Percentiles rank a stretch among this genome's conserved stretches.
phyloP scores from a whole-genome alignment of 345 rosid genomes.

The Corchorus olitorius region DNA sequence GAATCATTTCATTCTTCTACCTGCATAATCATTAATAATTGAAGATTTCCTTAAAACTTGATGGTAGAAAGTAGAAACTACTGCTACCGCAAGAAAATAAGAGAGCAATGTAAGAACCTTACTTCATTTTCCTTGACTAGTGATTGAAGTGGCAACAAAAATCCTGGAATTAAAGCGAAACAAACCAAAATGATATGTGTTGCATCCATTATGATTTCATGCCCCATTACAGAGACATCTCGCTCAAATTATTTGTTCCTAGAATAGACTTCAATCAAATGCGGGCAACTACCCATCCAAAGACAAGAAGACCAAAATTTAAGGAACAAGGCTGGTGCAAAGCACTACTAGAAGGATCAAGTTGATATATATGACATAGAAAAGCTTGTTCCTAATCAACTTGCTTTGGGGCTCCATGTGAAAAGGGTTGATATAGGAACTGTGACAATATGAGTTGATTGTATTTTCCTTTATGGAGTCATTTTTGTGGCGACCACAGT shows the following conservation, averaged over 20 bases:
- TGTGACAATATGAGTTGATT: too few species aligned
- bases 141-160: not conserved
- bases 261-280: not conserved
- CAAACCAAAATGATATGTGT: not conserved
- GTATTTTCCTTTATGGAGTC: too few species aligned
- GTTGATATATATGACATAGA: too few species aligned
- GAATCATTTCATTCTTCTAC: too few species aligned
- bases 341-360: not conserved
- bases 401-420: too few species aligned
- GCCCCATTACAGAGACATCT: not conserved
- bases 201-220: not conserved
- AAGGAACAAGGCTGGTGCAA: not conserved
- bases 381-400: too few species aligned
- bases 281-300: not conserved
- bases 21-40: not conserved
- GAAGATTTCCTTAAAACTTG: not conserved
- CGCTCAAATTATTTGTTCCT: not conserved
- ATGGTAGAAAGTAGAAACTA: not conserved
- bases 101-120: not conserved
- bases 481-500: too few species aligned
- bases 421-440: too few species aligned
- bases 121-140: not conserved
- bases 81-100: not conserved
- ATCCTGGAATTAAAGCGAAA: not conserved
- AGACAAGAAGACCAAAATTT: too few species aligned